These are phyloP conservation scores for Allantophomopsis cytisporea DNA, from an alignment of 2,329 filamentous ascomycete genomes.

Conservation along the genomic window DNA sequence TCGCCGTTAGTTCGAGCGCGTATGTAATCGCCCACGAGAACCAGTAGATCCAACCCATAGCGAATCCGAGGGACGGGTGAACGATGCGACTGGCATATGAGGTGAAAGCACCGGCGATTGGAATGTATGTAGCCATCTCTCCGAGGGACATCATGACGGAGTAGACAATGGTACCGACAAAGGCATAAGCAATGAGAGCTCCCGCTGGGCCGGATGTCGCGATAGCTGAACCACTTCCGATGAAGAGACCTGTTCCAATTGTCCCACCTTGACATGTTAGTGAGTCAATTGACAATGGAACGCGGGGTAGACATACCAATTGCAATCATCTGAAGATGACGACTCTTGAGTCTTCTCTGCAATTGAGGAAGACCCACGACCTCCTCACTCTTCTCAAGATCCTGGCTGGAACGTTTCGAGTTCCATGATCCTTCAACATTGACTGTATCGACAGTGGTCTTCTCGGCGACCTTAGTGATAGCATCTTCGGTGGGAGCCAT, in stretches of 20 bases:
- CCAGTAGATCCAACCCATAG: conserved; percentile 78
- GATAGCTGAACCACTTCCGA: conserved; percentile 51
- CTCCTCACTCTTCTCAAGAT: conserved; percentile 11
- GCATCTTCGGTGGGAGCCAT: too few species aligned
- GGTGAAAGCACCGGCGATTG: conserved; percentile 64
- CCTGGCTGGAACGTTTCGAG: conserved; percentile 6
- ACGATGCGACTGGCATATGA: conserved; percentile 65
- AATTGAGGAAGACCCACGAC: conserved; percentile 5
- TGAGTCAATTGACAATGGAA: not conserved
- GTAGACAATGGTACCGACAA: conserved; percentile 60
- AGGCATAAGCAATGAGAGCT: conserved; percentile 53
- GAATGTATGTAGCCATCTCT: conserved; percentile 68
- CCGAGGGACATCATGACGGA: conserved; percentile 58
- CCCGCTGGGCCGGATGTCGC: conserved; percentile 50
- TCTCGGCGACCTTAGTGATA: too few species aligned
- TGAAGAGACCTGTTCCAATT: conserved; percentile 61
- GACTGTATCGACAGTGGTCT: too few species aligned
- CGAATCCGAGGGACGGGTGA: conserved; percentile 58
- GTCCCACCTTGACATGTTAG: conserved; percentile 32
- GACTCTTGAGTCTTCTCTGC: conserved; percentile 30
- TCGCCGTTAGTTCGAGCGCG: conserved; percentile 59
- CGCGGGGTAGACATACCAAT: conserved; percentile 23
- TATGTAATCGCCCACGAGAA: conserved; percentile 65
- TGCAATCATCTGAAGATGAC: conserved; percentile 57
- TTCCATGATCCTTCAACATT: not conserved